Conservation (phyloP, 192 early-diverging fungal genomes). For the Linnemannia hyalina region DNA sequence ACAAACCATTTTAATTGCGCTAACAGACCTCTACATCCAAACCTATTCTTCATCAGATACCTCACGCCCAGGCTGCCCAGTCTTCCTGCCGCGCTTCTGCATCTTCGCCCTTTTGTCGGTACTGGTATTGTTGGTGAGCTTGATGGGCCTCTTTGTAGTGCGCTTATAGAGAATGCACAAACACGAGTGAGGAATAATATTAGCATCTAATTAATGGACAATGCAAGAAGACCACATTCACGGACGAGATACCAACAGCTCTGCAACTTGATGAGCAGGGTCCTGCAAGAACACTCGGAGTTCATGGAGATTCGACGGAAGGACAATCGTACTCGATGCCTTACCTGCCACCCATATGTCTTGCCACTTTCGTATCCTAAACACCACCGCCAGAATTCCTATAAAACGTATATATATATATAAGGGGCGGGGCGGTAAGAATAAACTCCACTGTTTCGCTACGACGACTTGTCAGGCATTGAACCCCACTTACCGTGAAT, state of each 20-base stretch:
- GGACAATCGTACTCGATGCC: background rate
- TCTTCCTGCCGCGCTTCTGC: background rate
- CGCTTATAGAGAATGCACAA: background rate
- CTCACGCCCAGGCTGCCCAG: background rate
- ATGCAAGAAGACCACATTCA: too few species aligned
- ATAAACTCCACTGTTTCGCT: background rate
- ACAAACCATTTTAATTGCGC: too few species aligned
- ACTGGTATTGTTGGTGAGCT: background rate
- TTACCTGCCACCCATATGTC: constrained; percentile 15
- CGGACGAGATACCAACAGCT: constrained; percentile 1
- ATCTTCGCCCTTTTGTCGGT: background rate
- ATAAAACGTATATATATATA: background rate
- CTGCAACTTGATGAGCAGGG: background rate
- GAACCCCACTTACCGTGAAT: constrained; percentile 2
- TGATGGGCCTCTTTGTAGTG: constrained; percentile 14
- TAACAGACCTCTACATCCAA: background rate
- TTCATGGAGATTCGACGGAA: constrained; percentile 6
- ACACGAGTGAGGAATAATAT: background rate
- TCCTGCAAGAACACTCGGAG: background rate
- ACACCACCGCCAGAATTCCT: constrained; percentile 20
- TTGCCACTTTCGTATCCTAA: background rate
- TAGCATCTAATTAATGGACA: background rate
- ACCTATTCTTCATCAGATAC: background rate
- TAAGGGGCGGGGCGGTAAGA: background rate
- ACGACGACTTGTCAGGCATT: too few species aligned